phyloP scores from a whole-genome alignment of 805 yeast genomes.

The Candida multigemmis region DNA sequence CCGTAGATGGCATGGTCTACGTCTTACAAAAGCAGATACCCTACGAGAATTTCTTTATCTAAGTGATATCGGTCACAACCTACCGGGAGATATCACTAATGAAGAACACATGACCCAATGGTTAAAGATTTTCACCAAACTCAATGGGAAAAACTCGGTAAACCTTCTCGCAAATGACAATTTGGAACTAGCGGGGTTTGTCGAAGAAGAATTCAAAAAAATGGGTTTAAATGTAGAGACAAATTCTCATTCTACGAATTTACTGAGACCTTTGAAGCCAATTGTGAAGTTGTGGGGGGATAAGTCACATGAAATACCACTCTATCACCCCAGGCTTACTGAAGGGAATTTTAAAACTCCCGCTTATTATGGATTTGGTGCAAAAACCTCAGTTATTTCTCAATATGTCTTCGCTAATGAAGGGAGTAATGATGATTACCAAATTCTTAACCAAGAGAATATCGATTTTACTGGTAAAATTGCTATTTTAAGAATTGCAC shows the following conservation, averaged over 20 bases:
- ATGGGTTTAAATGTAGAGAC: conserved; percentile 16
- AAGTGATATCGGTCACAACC: conserved; percentile 15
- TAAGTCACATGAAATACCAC: conserved; percentile 3
- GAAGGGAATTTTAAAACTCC: conserved; percentile 15
- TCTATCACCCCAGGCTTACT: background rate
- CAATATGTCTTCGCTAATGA: conserved; percentile 19
- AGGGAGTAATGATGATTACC: conserved; percentile 22
- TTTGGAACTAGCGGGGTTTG: conserved; percentile 12
- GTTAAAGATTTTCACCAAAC: conserved; percentile 16
- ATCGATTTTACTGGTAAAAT: conserved; percentile 14
- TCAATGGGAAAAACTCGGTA: conserved; percentile 11
- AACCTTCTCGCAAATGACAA: conserved; percentile 18
- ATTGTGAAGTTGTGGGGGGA: conserved; percentile 14
- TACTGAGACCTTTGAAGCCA: conserved; percentile 17
- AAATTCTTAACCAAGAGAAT: conserved; percentile 8
- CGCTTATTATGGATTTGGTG: conserved; percentile 18
- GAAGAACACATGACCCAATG: conserved; percentile 18
- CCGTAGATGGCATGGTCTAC: conserved; percentile 61
- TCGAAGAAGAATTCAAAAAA: conserved; percentile 16
- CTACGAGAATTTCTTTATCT: conserved; percentile 47
- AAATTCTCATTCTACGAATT: conserved; percentile 6
- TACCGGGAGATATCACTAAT: conserved; percentile 7
- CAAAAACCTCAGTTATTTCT: conserved; percentile 13
- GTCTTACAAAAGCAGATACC: conserved; percentile 58
- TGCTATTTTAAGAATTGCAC: conserved; percentile 13